Base-by-base conservation (phyloP, 257 asterid species). In the Capsicum baccatum region DNA sequence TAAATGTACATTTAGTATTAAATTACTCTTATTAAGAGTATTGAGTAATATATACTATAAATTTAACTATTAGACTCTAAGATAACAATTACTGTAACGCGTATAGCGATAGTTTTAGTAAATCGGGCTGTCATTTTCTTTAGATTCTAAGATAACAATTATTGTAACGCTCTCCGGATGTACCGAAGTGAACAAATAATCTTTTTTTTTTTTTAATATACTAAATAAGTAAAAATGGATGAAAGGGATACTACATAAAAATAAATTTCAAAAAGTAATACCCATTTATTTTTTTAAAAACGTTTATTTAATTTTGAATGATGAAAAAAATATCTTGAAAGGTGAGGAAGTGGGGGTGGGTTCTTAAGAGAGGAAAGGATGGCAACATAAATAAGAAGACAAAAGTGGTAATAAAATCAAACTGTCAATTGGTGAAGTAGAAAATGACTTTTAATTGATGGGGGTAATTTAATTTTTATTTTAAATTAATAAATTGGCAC, bases 371-470 rank as follows among this genome's bases (percentile, higher is more conserved):
- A 1, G 47, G 55, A 12, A 48, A 26, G 62, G 81, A 74, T 48
- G 60, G 19, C 44, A 76, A 76, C 81, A 26, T 3, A 33, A 9
- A 52, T 76, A 76, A 76, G 15, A 76, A 26, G 63, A 76, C 63
- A 52, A 52, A 50, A 52, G 21, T 76, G n/a, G 14, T 76, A 76
- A 76, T 76, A 26, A 67, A 52, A 50, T 12, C 63, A 8, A 52
- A 52, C 81, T 52, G 63, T 52, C 63, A 76, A 21, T 52, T 52
- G 63, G 19, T 76, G 63, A 48, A 76, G 21, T 76, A 52, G 63
- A 76, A 76, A 52, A 35, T 76, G 48, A 52, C 63, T 54, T 39
- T 76, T 76, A 26, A 76, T 52, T 76, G 48, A 74, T 50, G 35
- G 62, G 26, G 26, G 26, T 26, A 26, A 26, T 26, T 26, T 26